Conservation (phyloP, 441 rosid species). For the Adansonia madagascariensis region DNA sequence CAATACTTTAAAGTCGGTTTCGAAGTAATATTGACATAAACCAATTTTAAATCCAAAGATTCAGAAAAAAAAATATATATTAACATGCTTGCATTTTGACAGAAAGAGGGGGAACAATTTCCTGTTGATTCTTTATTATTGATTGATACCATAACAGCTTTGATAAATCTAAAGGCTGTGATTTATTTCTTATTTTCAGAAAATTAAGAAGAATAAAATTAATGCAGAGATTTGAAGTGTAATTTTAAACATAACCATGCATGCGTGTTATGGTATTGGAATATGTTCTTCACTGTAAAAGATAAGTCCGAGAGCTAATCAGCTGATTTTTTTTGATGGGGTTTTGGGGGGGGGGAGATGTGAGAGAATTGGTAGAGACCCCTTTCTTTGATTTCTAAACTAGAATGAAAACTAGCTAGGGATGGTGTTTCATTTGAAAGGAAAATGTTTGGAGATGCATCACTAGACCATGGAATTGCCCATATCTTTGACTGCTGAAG, state of each 20-base stretch:
- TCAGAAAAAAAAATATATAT: not conserved
- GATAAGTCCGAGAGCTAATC: not conserved
- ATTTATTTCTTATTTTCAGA: constrained; percentile 7
- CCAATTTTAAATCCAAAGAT: not conserved
- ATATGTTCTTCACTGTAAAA: constrained; percentile 30
- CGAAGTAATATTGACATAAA: not conserved
- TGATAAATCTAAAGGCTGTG: constrained; percentile 15
- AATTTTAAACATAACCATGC: not conserved
- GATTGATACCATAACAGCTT: not conserved
- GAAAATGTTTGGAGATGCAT: not conserved
- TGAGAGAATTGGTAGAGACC: not conserved
- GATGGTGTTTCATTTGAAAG: not conserved
- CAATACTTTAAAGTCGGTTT: not conserved
- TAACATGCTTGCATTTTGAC: not conserved
- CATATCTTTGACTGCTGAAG: not conserved
- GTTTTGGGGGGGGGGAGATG: not conserved
- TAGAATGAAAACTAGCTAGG: not conserved
- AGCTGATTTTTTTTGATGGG: not conserved
- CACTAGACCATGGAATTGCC: not conserved
- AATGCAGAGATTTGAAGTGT: not conserved
- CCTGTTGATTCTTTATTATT: not conserved
- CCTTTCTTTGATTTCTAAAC: not conserved
- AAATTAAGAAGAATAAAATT: constrained; percentile 10
- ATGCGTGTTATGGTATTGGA: not conserved
- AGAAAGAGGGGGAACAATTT: not conserved